Conservation (phyloP, 2,329 filamentous ascomycete species). For the Pseudogymnoascus sp. region DNA sequence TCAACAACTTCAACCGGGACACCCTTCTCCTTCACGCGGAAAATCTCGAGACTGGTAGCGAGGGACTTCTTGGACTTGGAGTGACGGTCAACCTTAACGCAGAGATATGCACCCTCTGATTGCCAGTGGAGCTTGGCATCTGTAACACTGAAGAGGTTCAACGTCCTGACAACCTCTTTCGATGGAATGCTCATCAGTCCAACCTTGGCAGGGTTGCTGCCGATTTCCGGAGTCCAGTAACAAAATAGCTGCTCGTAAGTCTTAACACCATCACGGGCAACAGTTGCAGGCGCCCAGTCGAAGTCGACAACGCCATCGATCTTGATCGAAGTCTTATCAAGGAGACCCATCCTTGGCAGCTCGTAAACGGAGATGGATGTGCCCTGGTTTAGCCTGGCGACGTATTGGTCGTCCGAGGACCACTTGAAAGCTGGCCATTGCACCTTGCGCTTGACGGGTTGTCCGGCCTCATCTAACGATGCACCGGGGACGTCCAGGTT, state of each 20-base stretch:
- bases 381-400: slow-evolving; percentile 81
- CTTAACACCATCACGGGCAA: slow-evolving; percentile 77
- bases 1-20: slow-evolving; percentile 97
- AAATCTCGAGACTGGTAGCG: slow-evolving; percentile 95
- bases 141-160: slow-evolving; percentile 96
- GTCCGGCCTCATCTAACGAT: slow-evolving; percentile 49
- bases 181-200: slow-evolving; percentile 92
- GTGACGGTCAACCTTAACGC: slow-evolving; percentile 97
- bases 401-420: slow-evolving; percentile 95
- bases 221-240: slow-evolving; percentile 98
- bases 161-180: slow-evolving; percentile 85
- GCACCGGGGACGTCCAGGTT: slow-evolving; percentile 71
- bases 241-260: slow-evolving; percentile 91
- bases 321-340: slow-evolving; percentile 89
- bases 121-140: slow-evolving; percentile 99
- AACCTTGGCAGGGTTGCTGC: slow-evolving; percentile 95
- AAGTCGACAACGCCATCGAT: slow-evolving; percentile 96
- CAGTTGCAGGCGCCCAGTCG: slow-evolving; percentile 86
- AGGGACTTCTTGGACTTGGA: slow-evolving; percentile 98
- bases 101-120: slow-evolving; percentile 85
- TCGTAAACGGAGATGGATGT: slow-evolving; percentile 89
- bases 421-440: slow-evolving; percentile 99
- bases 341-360: slow-evolving; percentile 76
- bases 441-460: slow-evolving; percentile 77
- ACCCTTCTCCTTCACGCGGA: slow-evolving; percentile 94